Base-by-base conservation (phyloP, 2,329 filamentous ascomycete species). In the Leptographium radiaticola region DNA sequence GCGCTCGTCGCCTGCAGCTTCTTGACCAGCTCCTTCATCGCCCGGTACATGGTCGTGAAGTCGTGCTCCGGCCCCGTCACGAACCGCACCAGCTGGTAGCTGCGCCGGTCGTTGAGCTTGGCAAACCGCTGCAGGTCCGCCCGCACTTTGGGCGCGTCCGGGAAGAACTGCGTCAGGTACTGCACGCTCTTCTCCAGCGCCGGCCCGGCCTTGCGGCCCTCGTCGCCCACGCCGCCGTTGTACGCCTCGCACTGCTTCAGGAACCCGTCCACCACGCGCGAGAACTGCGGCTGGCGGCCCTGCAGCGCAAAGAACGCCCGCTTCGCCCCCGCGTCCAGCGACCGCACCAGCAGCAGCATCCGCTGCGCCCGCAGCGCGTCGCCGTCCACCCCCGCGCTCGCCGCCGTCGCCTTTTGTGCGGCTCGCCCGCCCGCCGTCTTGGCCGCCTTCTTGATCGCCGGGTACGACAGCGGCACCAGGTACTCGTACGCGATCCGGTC, bases 251-350 rank as follows among this genome's bases (percentile, higher is more conserved):
- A 96, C n/a, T 83, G 75, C 60, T 86, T 81, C 49, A 98, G 71
- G 61, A 91, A 89, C n/a, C 81, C 75, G 42, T 81, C 77, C 56
- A 96, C 73, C 42, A 86, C 85, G 56, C 81, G 82, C 34, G 86
- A 83, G 62, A 88, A 83, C 49, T 81, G 78, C 4, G 83, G 78
- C 65, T 95, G 90, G 47, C 88, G 83, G 34, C 78, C 79, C 66
- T 95, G 88, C 66, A 94, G 80, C 16, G 86, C 84, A 63, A 95
- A 93, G 67, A 97, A 95, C 0, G 93, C 91, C 59, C 82, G 86
- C 65, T 88, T 90, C 0, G 90, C 85, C 58, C 81, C 83, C 2
- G 77, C 72, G 61, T 95, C 87, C 5, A 98, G 74, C 11, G 85
- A 84, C 57, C 84, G 85, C 10, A 94, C 79, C 36, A 97, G 75